Base-by-base conservation (phyloP, 805 yeast species). In the Starmerella roubikii region DNA sequence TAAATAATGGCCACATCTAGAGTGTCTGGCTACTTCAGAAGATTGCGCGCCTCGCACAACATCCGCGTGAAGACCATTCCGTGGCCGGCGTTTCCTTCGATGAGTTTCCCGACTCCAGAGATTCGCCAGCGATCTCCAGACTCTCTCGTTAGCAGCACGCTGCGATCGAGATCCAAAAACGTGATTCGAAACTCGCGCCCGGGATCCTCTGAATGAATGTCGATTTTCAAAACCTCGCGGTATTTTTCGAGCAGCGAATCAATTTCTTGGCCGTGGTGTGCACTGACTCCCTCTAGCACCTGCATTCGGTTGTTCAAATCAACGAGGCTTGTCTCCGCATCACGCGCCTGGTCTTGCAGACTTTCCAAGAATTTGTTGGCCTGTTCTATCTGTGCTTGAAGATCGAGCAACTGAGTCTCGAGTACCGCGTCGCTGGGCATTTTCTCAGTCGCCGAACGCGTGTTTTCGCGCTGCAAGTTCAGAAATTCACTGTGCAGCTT, bases 151-250 rank as follows among this genome's bases (percentile, higher is more conserved):
- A 29, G 25, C 25, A 5, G 10, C 18, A 33, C 34, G 27, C 40
- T 37, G 7, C 30, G 31, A 10, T 24, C n/a, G 16, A 33, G 12
- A 26, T 37, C 40, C 3, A 18, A n/a, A 21, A 31, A 37, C 3
- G 22, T 32, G 4, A 37, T 19, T 10, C 19, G 24, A 11, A 19
- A 32, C 15, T 17, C 16, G 11, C 16, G 20, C 11, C 7, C 6
- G 10, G 10, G 29, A 15, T 10, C 11, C 4, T 15, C 20, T 17
- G 9, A 15, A 6, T 8, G 20, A 4, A 29, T n/a, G 12, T 29
- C 31, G 11, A 29, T 29, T 17, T 29, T 17, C 31, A 29, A 15
- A 7, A 29, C 20, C 19, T 29, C 6, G 6, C 20, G 31, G 12
- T 29, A 29, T 6, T 7, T 7, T 6, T 29, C 31, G 8, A 7